Conservation (phyloP, 371 early-diverging fungal genomes). For the Mucor piriformis region DNA sequence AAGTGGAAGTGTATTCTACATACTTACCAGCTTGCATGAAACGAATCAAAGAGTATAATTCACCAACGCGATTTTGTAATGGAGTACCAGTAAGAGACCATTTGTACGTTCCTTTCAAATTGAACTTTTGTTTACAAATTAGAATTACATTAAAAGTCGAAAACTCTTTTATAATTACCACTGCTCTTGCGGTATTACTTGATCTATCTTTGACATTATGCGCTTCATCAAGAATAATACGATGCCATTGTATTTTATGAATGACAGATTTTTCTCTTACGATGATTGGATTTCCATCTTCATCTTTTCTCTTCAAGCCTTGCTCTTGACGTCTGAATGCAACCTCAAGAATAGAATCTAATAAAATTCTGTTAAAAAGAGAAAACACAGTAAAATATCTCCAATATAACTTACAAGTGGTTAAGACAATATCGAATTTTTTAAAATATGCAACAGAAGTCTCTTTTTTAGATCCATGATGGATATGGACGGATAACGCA, state of each 20-base stretch:
- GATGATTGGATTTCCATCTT: constrained; percentile 20
- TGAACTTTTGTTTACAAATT: constrained; percentile 52
- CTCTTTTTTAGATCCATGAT: constrained; percentile 72
- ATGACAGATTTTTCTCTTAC: constrained; percentile 71
- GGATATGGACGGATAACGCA: constrained; percentile 67
- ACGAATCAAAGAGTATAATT: constrained; percentile 95
- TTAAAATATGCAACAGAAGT: constrained; percentile 51
- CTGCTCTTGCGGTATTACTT: constrained; percentile 87
- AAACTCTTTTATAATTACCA: constrained; percentile 33
- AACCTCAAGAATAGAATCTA: constrained; percentile 78
- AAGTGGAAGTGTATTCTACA: background rate
- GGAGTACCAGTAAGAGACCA: constrained; percentile 98
- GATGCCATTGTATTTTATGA: constrained; percentile 81
- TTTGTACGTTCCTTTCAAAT: constrained; percentile 70
- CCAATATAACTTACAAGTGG: constrained; percentile 80
- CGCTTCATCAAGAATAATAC: constrained; percentile 88
- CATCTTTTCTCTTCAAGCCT: constrained; percentile 64
- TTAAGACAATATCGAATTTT: constrained; percentile 80
- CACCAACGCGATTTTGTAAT: constrained; percentile 96
- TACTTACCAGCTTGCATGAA: constrained; percentile 65
- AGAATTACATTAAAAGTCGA: too few relatives aligned
- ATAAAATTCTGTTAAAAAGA: background rate
- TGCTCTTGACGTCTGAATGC: constrained; percentile 74
- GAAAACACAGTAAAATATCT: too few relatives aligned
- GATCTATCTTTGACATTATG: constrained; percentile 90